Base-by-base conservation (phyloP, 164 flowering plant genomes). In the Akebia trifoliata region DNA sequence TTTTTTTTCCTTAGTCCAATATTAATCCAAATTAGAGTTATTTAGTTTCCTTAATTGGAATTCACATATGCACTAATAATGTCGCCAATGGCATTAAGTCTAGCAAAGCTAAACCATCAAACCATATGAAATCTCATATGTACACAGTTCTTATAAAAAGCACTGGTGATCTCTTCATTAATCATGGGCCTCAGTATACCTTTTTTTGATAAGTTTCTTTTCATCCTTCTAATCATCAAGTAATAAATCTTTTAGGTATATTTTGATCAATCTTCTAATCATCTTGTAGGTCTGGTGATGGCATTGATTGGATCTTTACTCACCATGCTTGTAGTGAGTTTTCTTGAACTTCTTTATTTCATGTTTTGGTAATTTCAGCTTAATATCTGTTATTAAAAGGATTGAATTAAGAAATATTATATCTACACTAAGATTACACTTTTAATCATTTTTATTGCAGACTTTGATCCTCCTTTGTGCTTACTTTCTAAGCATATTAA, bases 291-390 rank as follows among this genome's bases (percentile, higher is more conserved):
- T 75, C 69, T 92, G 34, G 85, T 92, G 52, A 77, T 88, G 95
- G 84, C 98, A 12, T 60, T 89, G 66, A 85, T 92, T 36, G 98
- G 98, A 71, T 89, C 98, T 30, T 68, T 87, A 20, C 81, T 92
- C 21, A 89, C 98, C 29, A 92, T 92, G 98, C 95, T 92, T 67
- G 95, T 92, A 3, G 98, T 92, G 80, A 72, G 94, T 83, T 37
- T 28, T 51, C 39, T 31, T n/a, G n/a, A n/a, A n/a, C n/a, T n/a
- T n/a, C n/a, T 37, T 1, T 4, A n/a, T 26, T 14, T 26, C 17
- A 35, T 46, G 3, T 34, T 54, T 34, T 40, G 4, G 5, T 34
- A 17, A 35, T 9, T 60, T 2, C 38, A n/a, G n/a, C n/a, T n/a
- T n/a, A n/a, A n/a, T n/a, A n/a, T n/a, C n/a, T n/a, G n/a, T n/a